phyloP scores from a whole-genome alignment of 495 filamentous ascomycete species.

The Bathelium albidoporum region DNA sequence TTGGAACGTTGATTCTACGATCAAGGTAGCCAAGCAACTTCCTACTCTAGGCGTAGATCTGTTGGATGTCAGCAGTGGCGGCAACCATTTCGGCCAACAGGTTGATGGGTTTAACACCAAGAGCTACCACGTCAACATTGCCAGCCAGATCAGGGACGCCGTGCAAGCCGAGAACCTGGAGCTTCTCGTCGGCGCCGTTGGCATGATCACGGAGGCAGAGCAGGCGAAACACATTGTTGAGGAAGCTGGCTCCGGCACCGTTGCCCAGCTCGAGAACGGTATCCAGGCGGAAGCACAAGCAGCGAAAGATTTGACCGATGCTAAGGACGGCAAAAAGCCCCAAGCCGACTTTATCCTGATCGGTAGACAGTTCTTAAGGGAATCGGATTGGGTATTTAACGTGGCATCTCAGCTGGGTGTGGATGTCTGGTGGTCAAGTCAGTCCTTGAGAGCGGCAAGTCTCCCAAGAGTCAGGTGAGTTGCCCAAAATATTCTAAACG shows the following conservation, averaged over 20 bases:
- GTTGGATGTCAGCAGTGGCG: constrained; percentile 63
- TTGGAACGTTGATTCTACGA: constrained; percentile 56
- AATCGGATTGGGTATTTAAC: constrained; percentile 56
- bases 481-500: no score
- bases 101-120: constrained; percentile 40
- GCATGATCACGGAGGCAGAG: constrained; percentile 49
- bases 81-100: constrained; percentile 50
- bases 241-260: neutral
- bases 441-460: constrained; percentile 39
- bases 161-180: constrained; percentile 45
- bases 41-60: constrained; percentile 60
- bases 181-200: constrained; percentile 61
- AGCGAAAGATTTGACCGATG: constrained; percentile 28
- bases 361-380: constrained; percentile 54
- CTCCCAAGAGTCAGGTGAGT: no score
- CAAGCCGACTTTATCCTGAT: constrained; percentile 55
- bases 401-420: constrained; percentile 52
- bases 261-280: constrained; percentile 10
- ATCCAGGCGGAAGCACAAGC: constrained; percentile 36
- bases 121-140: constrained; percentile 55
- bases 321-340: constrained; percentile 25
- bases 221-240: constrained; percentile 28
- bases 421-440: constrained; percentile 42
- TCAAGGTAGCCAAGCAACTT: constrained; percentile 52
- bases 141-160: constrained; percentile 46